Conservation (phyloP, 2,329 filamentous ascomycete species). For the Fusarium newnesense region DNA sequence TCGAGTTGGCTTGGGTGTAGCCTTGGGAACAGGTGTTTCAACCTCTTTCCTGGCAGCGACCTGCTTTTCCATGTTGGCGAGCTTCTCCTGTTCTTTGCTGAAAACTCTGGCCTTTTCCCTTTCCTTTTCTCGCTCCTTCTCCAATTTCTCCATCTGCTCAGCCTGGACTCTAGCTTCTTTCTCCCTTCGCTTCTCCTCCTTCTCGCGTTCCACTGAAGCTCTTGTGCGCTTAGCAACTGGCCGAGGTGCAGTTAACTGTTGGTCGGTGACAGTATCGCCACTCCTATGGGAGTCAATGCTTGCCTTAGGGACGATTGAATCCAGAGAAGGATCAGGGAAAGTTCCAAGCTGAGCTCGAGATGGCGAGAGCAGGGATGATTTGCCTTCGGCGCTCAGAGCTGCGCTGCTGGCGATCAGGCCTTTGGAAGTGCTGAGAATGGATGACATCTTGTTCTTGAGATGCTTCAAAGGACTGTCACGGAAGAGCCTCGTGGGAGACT, state of each 20-base stretch:
- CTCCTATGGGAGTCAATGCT: conserved; percentile 37
- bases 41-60: conserved; percentile 64
- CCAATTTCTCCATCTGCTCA: conserved; percentile 70
- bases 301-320: conserved; percentile 53
- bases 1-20: conserved; percentile 57
- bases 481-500: conserved; percentile 66
- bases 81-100: conserved; percentile 66
- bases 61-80: conserved; percentile 64
- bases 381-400: conserved; percentile 70
- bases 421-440: conserved; percentile 88
- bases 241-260: conserved; percentile 55
- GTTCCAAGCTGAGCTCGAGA: conserved; percentile 59
- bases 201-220: conserved; percentile 69
- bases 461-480: conserved; percentile 87
- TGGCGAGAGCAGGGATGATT: conserved; percentile 66
- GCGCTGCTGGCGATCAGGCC: conserved; percentile 84
- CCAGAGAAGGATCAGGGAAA: conserved; percentile 58
- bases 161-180: conserved; percentile 71
- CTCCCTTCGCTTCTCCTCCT: conserved; percentile 72
- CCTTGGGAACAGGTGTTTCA: conserved; percentile 54
- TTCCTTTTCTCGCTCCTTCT: conserved; percentile 76
- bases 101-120: conserved; percentile 72
- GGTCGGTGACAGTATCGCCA: conserved; percentile 24
- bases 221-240: conserved; percentile 61
- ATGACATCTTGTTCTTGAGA: conserved; percentile 91